Percentiles rank a stretch among this genome's conserved stretches.
These are phyloP conservation scores for Dipodascopsis uninucleata DNA, from an alignment of 805 yeast species.

Conservation along the genomic window DNA sequence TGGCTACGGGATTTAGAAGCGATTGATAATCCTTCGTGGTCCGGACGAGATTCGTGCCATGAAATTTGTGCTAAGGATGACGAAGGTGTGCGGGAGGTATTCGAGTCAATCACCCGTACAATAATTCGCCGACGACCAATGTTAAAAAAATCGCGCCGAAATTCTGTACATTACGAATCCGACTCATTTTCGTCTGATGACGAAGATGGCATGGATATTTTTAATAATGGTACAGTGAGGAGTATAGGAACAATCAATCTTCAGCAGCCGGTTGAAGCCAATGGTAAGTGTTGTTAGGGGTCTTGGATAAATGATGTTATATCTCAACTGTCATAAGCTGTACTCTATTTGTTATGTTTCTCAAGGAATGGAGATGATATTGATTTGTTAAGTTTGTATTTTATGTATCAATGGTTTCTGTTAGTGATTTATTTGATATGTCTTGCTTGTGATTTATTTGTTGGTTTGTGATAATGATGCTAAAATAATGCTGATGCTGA, in stretches of 20 bases:
- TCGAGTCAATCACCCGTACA: constrained; percentile 35
- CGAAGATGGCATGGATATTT: constrained; percentile 12
- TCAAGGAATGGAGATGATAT: no score
- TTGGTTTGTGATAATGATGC: no score
- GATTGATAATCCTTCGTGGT: constrained; percentile 16
- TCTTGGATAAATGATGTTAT: no score
- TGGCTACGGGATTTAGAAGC: constrained; percentile 27
- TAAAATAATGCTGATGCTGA: no score
- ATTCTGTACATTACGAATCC: constrained; percentile 25
- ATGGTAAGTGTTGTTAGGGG: constrained; percentile 8
- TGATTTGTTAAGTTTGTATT: no score
- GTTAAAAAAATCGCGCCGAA: constrained; percentile 31
- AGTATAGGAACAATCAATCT: constrained; percentile 22
- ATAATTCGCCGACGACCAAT: constrained; percentile 28
- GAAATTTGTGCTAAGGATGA: constrained; percentile 38
- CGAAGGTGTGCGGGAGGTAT: constrained; percentile 37
- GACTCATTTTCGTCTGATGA: constrained; percentile 25
- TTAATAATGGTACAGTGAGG: constrained; percentile 15
- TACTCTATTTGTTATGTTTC: no score
- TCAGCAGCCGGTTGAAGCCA: constrained; percentile 4
- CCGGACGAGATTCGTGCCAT: constrained; percentile 35
- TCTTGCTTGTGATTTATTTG: no score
- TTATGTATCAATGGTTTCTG: no score
- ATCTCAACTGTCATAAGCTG: no score
- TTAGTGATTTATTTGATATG: no score